Percentiles rank a stretch among this genome's conserved stretches.
Conservation (phyloP, 2,329 filamentous ascomycete species). For the Ophiostoma tasmaniense region DNA sequence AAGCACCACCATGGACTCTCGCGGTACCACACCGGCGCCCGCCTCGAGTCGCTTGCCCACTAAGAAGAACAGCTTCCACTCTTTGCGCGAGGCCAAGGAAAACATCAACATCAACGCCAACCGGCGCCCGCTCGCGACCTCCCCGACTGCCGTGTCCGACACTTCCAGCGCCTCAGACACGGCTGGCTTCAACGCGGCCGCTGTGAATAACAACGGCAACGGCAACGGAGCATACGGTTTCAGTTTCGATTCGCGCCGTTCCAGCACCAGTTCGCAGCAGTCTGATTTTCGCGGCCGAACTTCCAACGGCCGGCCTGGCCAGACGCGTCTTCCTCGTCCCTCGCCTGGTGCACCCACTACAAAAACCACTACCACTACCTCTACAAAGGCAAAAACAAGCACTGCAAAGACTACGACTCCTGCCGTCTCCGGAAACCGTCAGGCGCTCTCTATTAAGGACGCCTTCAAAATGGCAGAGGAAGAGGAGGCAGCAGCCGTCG, state of each 20-base stretch:
- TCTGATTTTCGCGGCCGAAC: constrained; percentile 19
- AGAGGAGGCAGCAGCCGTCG: constrained; percentile 24
- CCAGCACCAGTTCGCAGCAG: constrained; percentile 22
- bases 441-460: constrained; percentile 35
- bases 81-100: constrained; percentile 14
- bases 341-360: constrained; percentile 19
- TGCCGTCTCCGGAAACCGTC: constrained; percentile 19
- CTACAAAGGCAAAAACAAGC: neutral
- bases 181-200: neutral
- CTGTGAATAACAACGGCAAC: neutral
- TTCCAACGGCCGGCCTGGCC: constrained; percentile 9
- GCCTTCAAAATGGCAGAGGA: constrained; percentile 34
- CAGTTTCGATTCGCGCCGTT: constrained; percentile 19
- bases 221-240: neutral
- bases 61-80: constrained; percentile 18
- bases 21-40: neutral
- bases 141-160: constrained; percentile 17
- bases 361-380: neutral
- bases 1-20: neutral
- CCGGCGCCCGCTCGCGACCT: neutral
- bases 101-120: constrained; percentile 5
- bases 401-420: neutral
- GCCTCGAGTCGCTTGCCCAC: constrained; percentile 7
- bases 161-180: constrained; percentile 12
- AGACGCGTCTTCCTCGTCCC: constrained; percentile 28